Percentiles rank a stretch among this genome's conserved stretches.
These are phyloP conservation scores for Kwoniella newhampshirensis DNA, from an alignment of 768 basidiomycete genomes.

Conservation along the genomic window DNA sequence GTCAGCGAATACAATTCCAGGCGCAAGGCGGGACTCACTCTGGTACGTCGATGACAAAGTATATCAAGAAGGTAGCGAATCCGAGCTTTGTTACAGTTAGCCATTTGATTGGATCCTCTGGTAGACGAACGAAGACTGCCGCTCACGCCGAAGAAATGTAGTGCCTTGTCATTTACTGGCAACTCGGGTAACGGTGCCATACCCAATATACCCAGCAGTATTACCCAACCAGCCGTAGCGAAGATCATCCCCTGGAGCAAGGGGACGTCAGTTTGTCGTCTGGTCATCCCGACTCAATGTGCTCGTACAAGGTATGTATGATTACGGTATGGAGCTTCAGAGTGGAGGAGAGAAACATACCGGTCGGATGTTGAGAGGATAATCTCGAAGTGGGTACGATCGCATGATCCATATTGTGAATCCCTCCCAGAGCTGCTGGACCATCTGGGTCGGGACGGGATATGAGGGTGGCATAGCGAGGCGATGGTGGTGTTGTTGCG, in stretches of 20 bases:
- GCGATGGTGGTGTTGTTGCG: too few relatives aligned
- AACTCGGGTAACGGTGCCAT: constrained; percentile 47
- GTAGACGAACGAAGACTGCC: background rate
- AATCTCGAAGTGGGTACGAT: constrained; percentile 40
- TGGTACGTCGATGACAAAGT: constrained; percentile 52
- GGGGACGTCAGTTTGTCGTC: too few relatives aligned
- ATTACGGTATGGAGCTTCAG: background rate
- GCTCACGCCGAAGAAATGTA: constrained; percentile 53
- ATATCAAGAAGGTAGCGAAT: constrained; percentile 49
- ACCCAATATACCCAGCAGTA: constrained; percentile 46
- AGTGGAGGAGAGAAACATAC: constrained; percentile 22
- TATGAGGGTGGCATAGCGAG: constrained; percentile 28
- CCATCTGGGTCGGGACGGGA: constrained; percentile 35
- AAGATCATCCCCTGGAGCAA: constrained; percentile 46
- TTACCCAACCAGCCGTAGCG: constrained; percentile 45
- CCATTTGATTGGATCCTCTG: background rate
- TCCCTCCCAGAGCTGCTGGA: constrained; percentile 30
- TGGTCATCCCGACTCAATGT: too few relatives aligned
- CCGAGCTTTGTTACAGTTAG: constrained; percentile 31
- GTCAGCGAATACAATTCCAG: background rate
- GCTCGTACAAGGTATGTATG: too few relatives aligned
- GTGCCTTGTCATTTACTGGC: constrained; percentile 51
- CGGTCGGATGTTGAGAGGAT: constrained; percentile 47
- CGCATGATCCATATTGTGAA: constrained; percentile 23
- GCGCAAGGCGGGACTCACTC: constrained; percentile 34